Evolutionary conservation across 257 asterid species (phyloP), one percentile per base, ranked within the genome.

Genomic region (Leptodermis oblonga): DNA sequence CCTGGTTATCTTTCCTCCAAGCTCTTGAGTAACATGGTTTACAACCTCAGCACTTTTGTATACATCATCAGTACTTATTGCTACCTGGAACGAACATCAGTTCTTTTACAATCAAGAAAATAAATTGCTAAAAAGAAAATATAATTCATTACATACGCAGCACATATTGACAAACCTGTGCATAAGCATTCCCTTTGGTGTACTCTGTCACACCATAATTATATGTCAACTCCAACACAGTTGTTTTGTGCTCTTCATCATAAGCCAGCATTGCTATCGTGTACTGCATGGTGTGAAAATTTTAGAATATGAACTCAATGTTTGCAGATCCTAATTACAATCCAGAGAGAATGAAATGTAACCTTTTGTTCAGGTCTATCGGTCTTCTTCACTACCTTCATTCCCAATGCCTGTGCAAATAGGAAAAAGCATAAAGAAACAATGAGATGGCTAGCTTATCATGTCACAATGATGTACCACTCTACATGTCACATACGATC

Each of bases 331-430:
- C 37, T 36, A n/a, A 46, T n/a, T n/a, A 48, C 4, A 56, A 31
- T 49, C 76, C 7, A 68, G 43, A 3, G 7, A 41, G n/a, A 52
- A 53, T 11, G 7, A 42, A 67, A 59, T 56, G 46, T 67, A 56
- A 87, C 99, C 96, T 90, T 93, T 13, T 88, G 96, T 60, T 91
- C 97, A 60, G 99, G 96, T 72, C 97, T 83, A 77, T 94, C 97
- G 62, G 77, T 82, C 78, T 78, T 91, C 80, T 71, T 85, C 85
- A 94, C 70, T 76, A 94, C 85, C 75, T 73, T 83, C 97, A 94
- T 86, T 46, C 97, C 99, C 73, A 94, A 51, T 60, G 97, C 99
- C 99, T 94, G 87, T 71, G 75, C 63, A 70, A 31, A 59, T 12
- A 13, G 62, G 31, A 67, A 41, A 67, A 5, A 59, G n/a, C 41